These are phyloP conservation scores for Withania somnifera DNA, from an alignment of 305 asterid genomes.

Conservation along the genomic window DNA sequence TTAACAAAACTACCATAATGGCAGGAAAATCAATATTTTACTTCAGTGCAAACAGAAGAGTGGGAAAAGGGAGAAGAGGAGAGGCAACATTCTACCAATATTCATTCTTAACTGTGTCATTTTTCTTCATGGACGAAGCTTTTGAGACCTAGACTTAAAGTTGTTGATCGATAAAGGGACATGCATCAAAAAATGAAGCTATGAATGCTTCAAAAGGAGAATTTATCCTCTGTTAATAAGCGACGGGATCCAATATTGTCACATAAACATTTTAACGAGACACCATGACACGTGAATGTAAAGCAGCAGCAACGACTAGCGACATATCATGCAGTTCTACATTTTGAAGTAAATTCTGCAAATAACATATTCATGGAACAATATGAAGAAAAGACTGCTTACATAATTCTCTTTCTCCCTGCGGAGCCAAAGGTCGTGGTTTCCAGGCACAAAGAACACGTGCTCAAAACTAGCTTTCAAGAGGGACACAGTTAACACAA, in stretches of 20 bases:
- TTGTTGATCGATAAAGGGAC: neutral
- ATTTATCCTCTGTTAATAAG: neutral
- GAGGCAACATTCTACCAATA: neutral
- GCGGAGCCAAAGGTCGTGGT: constrained; percentile 87
- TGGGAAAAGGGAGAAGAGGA: neutral
- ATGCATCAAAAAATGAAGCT: neutral
- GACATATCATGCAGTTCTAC: neutral
- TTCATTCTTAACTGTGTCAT: neutral
- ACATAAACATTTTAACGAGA: neutral
- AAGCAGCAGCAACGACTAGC: neutral
- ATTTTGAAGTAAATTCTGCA: neutral
- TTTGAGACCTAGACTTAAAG: neutral
- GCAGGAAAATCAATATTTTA: neutral
- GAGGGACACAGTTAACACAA: constrained; percentile 49
- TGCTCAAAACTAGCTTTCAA: constrained; percentile 54
- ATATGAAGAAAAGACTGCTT: constrained; percentile 7
- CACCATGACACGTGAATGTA: neutral
- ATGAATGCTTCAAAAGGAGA: neutral
- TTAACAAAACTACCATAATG: neutral
- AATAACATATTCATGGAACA: neutral
- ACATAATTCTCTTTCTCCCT: constrained; percentile 34
- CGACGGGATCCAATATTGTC: neutral
- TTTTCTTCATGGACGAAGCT: neutral
- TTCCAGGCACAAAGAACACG: constrained; percentile 77
- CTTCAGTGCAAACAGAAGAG: neutral